phyloP scores from a whole-genome alignment of 75 land plant genomes.

The Ceratopteris richardii region DNA sequence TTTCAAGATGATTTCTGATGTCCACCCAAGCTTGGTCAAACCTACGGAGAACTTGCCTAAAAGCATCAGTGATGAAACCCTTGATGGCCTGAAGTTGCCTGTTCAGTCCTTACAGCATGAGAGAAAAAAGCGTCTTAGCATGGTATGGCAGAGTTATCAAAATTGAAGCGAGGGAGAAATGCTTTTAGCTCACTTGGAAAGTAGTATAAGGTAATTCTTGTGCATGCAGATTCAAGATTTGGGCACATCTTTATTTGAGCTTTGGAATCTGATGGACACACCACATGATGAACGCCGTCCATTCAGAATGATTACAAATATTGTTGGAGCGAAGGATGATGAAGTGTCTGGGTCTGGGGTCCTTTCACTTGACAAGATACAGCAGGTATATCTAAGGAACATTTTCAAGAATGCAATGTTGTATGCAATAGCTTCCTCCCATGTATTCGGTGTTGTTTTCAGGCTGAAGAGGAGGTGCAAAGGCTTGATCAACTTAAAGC shows the following conservation, averaged over 20 bases:
- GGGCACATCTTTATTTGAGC: slow-evolving; percentile 29
- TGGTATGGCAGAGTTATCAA: slow-evolving; percentile 18
- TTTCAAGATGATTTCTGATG: slow-evolving; percentile 27
- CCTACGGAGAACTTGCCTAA: slow-evolving; percentile 16
- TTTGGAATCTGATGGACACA: slow-evolving; percentile 68
- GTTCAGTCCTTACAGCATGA: slow-evolving; percentile 29
- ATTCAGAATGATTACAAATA: slow-evolving; percentile 25
- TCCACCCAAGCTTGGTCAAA: slow-evolving; percentile 54
- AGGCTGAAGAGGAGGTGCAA: slow-evolving; percentile 3
- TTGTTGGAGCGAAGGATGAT: slow-evolving; percentile 28
- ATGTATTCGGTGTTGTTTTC: too few species aligned
- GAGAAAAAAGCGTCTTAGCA: slow-evolving; percentile 26
- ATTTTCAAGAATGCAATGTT: too few species aligned
- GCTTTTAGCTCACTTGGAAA: neutral
- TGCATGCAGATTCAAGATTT: slow-evolving; percentile 27
- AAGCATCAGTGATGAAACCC: slow-evolving; percentile 50
- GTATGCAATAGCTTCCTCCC: too few species aligned
- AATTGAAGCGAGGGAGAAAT: neutral
- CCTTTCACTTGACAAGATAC: slow-evolving; percentile 22
- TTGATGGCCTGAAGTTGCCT: slow-evolving; percentile 32
- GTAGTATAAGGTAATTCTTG: neutral
- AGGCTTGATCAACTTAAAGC: slow-evolving; percentile 2
- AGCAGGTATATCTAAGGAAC: neutral
- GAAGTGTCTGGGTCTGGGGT: slow-evolving; percentile 30
- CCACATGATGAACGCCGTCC: slow-evolving; percentile 35